Evolutionary conservation across 176 grass and related monocot genomes (phyloP), one percentile per base, ranked within the genome.

Genomic region (Cocos nucifera): DNA sequence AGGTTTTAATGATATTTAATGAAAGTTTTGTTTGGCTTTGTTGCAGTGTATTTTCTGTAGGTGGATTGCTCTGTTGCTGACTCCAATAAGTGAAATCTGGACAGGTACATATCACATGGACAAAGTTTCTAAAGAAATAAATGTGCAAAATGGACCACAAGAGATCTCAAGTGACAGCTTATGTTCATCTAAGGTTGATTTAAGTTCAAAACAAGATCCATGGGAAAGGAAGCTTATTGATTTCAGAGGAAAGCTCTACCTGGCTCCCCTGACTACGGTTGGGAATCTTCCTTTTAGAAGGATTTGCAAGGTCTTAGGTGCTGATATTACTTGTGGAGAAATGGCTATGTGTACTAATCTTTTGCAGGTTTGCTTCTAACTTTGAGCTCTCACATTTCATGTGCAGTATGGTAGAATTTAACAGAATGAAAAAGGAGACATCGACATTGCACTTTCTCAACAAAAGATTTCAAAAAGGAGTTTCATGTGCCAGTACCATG

Each of bases 321-420:
- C 78, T 64, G 87, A 96, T 82, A 71, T 96, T 85, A 96, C 92
- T 62, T 90, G 92, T 56, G 92, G 92, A 75, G 91, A 96, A 77
- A 96, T 96, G 92, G 83, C 92, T 57, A 90, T 96, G 92, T 90
- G 92, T 63, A 80, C 83, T 57, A 96, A 96, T 88, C 83, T 96
- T 73, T 82, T 96, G 75, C 86, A 96, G 86, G 92, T 90, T 57
- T 65, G 65, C 3, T 35, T 52, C 50, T 67, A 35, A 63, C 35
- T 44, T 14, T 44, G 35, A 44, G 35, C 35, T 44, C 10, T 14
- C 9, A 44, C 35, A 44, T 44, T 44, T 44, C 35, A 44, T 44
- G 10, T 0, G 10, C 35, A 44, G 10, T 12, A 9, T 44, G 10
- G 35, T 9, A 14, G 35, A 12, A 44, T 44, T 44, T 44, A 14